Evolutionary conservation across 179 eudicot genomes (phyloP), one percentile per base, ranked within the genome.

Genomic region (Nepenthes alata): DNA sequence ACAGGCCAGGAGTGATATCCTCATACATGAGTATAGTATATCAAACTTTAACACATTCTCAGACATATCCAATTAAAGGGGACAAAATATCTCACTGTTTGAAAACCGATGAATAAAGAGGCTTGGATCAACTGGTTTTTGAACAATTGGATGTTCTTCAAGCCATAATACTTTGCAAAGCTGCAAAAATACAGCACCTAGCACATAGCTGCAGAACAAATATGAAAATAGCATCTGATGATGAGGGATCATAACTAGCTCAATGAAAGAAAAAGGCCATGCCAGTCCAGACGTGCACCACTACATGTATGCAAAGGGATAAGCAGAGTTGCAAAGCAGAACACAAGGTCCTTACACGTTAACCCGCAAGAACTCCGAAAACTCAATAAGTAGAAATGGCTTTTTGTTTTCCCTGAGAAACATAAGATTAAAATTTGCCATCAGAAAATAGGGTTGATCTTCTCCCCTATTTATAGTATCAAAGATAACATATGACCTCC

Each of bases 121-220:
- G 82, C 95, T 89, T 16, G 98, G 98, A 78, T 93, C 98, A 37
- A 93, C 82, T 60, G 80, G 87, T 72, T 89, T 93, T 69, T 84
- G 88, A 68, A 93, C 87, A 74, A 86, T 71, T 35, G 84, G 80
- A 55, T 87, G 91, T 59, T 93, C 97, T 55, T 79, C 78, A 68
- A 93, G 98, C 60, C 85, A 80, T 51, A 93, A 61, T 63, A 85
- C 55, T 81, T 83, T 82, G 74, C 97, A 85, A 55, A 93, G 98
- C 87, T 83, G 93, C 78, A 93, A 75, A 80, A 85, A 93, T 57
- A 83, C 88, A 50, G 84, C 90, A 37, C 98, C 98, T 51, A 93
- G 79, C 65, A 78, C 95, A 73, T 93, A 93, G 48, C 98, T 93
- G 81, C 67, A 72, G 68, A 39, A 16, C 50, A 76, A 39, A 69